A percentile compares a stretch with the other conserved stretches of the same genome.
These are phyloP conservation scores for Cyclanthera cordifolia DNA, from an alignment of 306 rosid genomes.

Conservation along the genomic window DNA sequence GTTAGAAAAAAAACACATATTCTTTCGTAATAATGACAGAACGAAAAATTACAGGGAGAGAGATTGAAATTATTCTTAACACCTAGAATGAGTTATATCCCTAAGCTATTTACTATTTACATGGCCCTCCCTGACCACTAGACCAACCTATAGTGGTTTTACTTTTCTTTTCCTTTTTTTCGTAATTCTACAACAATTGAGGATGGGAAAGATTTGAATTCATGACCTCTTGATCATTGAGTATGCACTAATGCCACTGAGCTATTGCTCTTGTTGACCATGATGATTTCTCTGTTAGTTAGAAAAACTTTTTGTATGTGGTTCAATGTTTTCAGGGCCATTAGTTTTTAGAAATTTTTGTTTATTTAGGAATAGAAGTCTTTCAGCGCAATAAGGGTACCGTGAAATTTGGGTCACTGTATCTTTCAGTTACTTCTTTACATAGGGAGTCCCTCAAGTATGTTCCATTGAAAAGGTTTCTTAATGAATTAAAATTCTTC, in stretches of 20 bases:
- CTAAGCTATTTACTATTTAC: too few species aligned
- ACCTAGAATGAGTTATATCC: background rate
- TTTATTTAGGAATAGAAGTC: background rate
- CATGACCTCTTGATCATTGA: too few species aligned
- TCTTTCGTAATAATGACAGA: background rate
- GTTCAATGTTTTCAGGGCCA: background rate
- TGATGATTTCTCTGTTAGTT: background rate
- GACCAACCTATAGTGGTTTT: background rate
- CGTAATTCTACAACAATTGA: too few species aligned
- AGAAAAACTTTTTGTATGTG: background rate
- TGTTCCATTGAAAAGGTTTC: background rate
- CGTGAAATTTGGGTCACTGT: background rate
- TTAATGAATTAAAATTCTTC: background rate
- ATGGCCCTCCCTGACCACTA: too few species aligned
- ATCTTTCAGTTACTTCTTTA: slow-evolving; percentile 1
- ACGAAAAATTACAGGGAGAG: background rate
- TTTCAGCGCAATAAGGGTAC: background rate
- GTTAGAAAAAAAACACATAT: slow-evolving; percentile 19
- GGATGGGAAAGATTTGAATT: too few species aligned
- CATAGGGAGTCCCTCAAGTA: background rate
- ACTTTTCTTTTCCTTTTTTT: too few species aligned
- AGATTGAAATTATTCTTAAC: background rate
- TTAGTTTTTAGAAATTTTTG: background rate
- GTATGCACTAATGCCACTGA: too few species aligned
- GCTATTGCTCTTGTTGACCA: too few species aligned